phyloP scores from a whole-genome alignment of 129 eudicot genomes.

The Centrapalus pauciflorus region DNA sequence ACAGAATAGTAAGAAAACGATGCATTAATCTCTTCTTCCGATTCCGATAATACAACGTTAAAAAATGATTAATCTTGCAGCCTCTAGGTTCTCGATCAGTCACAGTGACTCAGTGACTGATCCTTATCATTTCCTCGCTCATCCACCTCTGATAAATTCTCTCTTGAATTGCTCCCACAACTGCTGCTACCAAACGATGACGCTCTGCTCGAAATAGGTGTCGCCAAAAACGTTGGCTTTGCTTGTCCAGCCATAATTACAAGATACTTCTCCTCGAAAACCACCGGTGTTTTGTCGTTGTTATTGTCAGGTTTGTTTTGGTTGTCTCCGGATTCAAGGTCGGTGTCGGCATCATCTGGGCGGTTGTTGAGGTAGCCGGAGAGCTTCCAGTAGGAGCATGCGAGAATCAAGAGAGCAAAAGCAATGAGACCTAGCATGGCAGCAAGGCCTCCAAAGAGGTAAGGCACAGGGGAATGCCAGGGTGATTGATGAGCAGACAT shows the following conservation, averaged over 20 bases:
- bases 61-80: no score
- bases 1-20: no score
- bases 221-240: constrained; percentile 55
- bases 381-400: constrained; percentile 75
- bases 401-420: constrained; percentile 63
- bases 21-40: no score
- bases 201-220: constrained; percentile 49
- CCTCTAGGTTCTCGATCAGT: no score
- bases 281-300: constrained; percentile 25
- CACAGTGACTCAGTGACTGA: no score
- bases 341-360: constrained; percentile 25
- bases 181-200: constrained; percentile 54
- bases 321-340: constrained; percentile 31
- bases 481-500: constrained; percentile 32
- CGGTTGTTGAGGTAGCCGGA: no score
- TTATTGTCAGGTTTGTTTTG: constrained; percentile 6
- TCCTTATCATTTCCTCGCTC: no score
- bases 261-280: constrained; percentile 44
- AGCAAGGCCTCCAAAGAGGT: constrained; percentile 67
- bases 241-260: constrained; percentile 65
- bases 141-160: no score
- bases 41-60: no score
- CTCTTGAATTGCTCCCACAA: constrained; percentile 8
- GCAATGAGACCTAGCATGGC: constrained; percentile 77
- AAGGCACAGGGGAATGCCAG: constrained; percentile 79